These are phyloP conservation scores for Nicotiana undulata DNA, from an alignment of 257 asterid species.

Conservation along the genomic window DNA sequence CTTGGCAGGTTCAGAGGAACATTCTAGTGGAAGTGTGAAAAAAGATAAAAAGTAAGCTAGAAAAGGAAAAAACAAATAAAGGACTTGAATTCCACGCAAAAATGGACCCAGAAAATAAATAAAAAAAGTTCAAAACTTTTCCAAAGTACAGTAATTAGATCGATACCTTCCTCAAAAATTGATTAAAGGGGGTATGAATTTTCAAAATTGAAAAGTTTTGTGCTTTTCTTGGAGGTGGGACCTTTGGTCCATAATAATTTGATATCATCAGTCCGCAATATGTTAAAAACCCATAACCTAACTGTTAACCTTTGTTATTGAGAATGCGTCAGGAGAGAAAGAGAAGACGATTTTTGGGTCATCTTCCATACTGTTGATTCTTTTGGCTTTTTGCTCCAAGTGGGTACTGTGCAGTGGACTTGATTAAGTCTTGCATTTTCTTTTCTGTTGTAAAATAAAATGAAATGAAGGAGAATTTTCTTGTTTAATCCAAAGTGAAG, in stretches of 20 bases:
- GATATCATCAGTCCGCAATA: conserved; percentile 32
- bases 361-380: conserved; percentile 13
- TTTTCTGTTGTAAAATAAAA: background rate
- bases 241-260: conserved; percentile 20
- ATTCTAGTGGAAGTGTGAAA: conserved; percentile 28
- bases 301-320: conserved; percentile 29
- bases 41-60: conserved; percentile 7
- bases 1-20: conserved; percentile 26
- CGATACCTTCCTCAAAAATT: conserved; percentile 10
- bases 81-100: conserved; percentile 49
- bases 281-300: conserved; percentile 33
- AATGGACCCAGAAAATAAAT: conserved; percentile 12
- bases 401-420: background rate
- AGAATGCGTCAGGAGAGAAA: conserved; percentile 22
- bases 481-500: conserved; percentile 10
- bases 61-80: conserved; percentile 8
- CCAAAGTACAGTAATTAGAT: conserved; percentile 2
- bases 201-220: conserved; percentile 26
- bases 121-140: conserved; percentile 15
- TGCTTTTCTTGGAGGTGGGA: conserved; percentile 37
- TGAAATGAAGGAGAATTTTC: background rate
- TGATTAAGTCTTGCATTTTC: background rate
- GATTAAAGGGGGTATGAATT: background rate
- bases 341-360: conserved; percentile 12
- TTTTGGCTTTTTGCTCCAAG: conserved; percentile 15